These are phyloP conservation scores for Leishmania tarentolae DNA, from an alignment of 208 protist species.

Conservation along the genomic window DNA sequence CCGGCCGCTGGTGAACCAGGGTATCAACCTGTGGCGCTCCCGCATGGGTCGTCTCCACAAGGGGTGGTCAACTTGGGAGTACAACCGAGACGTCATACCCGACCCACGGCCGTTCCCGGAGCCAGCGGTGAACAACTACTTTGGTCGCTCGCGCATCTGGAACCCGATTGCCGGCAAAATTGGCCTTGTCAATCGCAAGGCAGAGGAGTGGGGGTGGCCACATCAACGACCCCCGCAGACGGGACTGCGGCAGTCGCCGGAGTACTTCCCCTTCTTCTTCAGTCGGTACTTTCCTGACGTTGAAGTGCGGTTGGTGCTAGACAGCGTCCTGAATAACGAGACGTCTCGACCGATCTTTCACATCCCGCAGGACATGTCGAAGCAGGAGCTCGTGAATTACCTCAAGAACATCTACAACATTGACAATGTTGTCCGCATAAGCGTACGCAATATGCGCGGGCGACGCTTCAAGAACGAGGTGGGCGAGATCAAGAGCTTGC, in stretches of 20 bases:
- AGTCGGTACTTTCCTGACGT: constrained; percentile 82
- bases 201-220: constrained; percentile 82
- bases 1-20: constrained; percentile 77
- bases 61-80: constrained; percentile 78
- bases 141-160: constrained; percentile 78
- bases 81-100: constrained; percentile 55
- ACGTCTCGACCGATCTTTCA: constrained; percentile 80
- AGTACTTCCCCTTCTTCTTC: constrained; percentile 85
- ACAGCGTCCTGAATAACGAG: constrained; percentile 90
- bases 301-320: constrained; percentile 77
- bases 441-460: constrained; percentile 72
- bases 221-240: constrained; percentile 74
- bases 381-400: constrained; percentile 86
- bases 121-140: constrained; percentile 88
- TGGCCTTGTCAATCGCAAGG: constrained; percentile 76
- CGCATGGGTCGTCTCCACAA: constrained; percentile 83
- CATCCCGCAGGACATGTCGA: constrained; percentile 86
- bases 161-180: constrained; percentile 88
- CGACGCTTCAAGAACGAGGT: constrained; percentile 89
- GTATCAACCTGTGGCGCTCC: constrained; percentile 81
- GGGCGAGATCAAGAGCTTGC: constrained; percentile 76
- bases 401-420: constrained; percentile 86
- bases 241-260: constrained; percentile 71
- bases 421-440: constrained; percentile 77
- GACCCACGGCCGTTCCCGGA: constrained; percentile 89